These are phyloP conservation scores for Noccaea bulbosa DNA, from an alignment of 345 rosid genomes.

Conservation along the genomic window DNA sequence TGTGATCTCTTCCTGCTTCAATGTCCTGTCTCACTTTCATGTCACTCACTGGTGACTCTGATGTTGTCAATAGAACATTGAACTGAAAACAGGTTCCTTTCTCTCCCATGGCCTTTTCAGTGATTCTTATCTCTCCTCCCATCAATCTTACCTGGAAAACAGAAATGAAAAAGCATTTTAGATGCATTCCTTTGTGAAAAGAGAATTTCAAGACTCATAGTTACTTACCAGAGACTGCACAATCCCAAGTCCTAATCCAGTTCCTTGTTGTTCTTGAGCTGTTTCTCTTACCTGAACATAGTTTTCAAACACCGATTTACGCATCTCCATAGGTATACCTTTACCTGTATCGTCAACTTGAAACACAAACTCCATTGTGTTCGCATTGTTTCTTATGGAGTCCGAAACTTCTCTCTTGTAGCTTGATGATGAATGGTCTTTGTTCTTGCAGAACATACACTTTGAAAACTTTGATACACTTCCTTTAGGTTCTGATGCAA, in stretches of 20 bases:
- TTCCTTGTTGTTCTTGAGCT: slow-evolving; percentile 60
- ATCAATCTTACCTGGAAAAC: slow-evolving; percentile 61
- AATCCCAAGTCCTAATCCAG: slow-evolving; percentile 87
- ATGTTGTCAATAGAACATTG: slow-evolving; percentile 48
- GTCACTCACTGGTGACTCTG: slow-evolving; percentile 23
- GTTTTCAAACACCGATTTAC: slow-evolving; percentile 66
- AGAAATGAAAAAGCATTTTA: neutral
- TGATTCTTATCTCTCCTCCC: slow-evolving; percentile 80
- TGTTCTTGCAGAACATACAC: slow-evolving; percentile 37
- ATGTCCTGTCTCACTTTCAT: slow-evolving; percentile 25
- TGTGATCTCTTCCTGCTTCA: slow-evolving; percentile 35
- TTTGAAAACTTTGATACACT: slow-evolving; percentile 30
- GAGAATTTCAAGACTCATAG: neutral
- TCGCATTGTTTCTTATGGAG: slow-evolving; percentile 30
- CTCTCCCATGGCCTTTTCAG: slow-evolving; percentile 57
- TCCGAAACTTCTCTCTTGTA: slow-evolving; percentile 19
- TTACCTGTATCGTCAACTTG: slow-evolving; percentile 81
- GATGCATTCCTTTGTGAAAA: neutral
- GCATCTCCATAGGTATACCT: slow-evolving; percentile 73
- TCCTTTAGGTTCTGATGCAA: slow-evolving; percentile 34
- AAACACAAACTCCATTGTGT: slow-evolving; percentile 56
- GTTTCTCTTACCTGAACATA: slow-evolving; percentile 79
- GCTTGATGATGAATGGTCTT: slow-evolving; percentile 33
- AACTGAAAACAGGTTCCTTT: slow-evolving; percentile 80
- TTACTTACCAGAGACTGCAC: slow-evolving; percentile 77